Base-by-base conservation (phyloP, 257 asterid species). In the Solanum virginianum region DNA sequence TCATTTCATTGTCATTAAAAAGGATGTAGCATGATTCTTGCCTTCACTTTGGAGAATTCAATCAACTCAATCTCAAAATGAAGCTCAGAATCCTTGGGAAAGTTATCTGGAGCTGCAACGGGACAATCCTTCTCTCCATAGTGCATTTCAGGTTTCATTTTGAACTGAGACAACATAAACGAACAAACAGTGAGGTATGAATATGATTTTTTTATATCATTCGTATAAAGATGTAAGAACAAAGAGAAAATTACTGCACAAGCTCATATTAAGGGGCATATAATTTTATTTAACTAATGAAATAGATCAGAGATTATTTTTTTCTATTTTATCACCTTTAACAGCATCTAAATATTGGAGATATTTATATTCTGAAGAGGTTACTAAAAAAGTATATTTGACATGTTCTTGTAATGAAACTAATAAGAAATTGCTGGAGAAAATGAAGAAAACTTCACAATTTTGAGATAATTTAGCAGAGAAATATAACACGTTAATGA, bases 31-130 rank as follows among this genome's bases (percentile, higher is more conserved):
- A 86, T 84, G 32, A 89, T 83, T 62, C 96, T 90, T 94, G 90
- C 99, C 99, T 97, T 95, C 90, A 90, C 94, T 93, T 97, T 97
- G 57, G 95, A 89, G 89, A 93, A 97, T 81, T 94, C 98, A 86
- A 96, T 93, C 87, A 95, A 74, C 91, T 95, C 98, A 70, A 70
- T 70, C 80, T 70, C 80, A 41, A 70, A 70, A 70, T 97, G 98
- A 92, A 97, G 98, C 88, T 93, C 98, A 45, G 88, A 91, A 86
- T 95, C 97, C 93, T 93, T 97, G 45, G 98, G 99, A 87, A 97
- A 97, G 88, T 91, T 90, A 80, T 94, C 96, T 4, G 94, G 80
- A 81, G 87, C 95, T 62, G 94, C 83, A 87, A 94, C 89, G 8
- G 98, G 99, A 88, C 99, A 97, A 89, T 90, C 92, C 84, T 90